These are phyloP conservation scores for Neonectria coccinea DNA, from an alignment of 2,329 filamentous ascomycete species.

Conservation along the genomic window DNA sequence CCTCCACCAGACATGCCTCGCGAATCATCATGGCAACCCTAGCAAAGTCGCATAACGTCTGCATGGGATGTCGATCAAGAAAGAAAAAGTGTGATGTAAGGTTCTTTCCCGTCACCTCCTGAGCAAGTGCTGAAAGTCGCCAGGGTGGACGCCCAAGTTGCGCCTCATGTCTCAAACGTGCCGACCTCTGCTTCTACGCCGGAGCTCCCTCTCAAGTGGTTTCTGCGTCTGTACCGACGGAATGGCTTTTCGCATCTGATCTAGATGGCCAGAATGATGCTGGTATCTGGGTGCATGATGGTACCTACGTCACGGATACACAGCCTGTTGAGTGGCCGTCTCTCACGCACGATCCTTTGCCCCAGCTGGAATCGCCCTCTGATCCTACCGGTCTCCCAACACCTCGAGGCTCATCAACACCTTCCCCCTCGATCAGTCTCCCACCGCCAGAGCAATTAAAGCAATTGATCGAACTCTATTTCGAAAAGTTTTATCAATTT, in stretches of 20 bases:
- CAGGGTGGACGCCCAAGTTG: conserved; percentile 37
- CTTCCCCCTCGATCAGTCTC: neutral
- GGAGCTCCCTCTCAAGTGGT: conserved; percentile 22
- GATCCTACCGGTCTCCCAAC: neutral
- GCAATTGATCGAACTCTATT: conserved; percentile 40
- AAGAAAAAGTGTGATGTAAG: conserved; percentile 46
- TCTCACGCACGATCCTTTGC: no score
- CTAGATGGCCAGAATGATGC: neutral
- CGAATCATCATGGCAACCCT: conserved; percentile 35
- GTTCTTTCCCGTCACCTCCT: neutral
- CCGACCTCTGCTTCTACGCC: conserved; percentile 39
- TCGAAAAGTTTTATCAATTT: conserved; percentile 37
- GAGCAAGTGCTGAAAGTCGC: neutral
- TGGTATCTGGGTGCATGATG: neutral
- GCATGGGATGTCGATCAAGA: conserved; percentile 40
- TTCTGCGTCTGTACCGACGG: neutral
- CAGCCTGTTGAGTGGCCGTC: neutral
- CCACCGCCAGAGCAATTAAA: conserved; percentile 27
- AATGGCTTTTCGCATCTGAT: conserved; percentile 6
- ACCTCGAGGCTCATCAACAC: conserved; percentile 6
- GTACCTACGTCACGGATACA: neutral
- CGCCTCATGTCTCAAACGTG: conserved; percentile 37
- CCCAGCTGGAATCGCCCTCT: neutral
- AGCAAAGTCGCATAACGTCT: conserved; percentile 43
- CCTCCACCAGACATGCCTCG: neutral